Evolutionary conservation across 176 grass and related monocot genomes (phyloP).

Genomic region (Saccharum spontaneum): DNA sequence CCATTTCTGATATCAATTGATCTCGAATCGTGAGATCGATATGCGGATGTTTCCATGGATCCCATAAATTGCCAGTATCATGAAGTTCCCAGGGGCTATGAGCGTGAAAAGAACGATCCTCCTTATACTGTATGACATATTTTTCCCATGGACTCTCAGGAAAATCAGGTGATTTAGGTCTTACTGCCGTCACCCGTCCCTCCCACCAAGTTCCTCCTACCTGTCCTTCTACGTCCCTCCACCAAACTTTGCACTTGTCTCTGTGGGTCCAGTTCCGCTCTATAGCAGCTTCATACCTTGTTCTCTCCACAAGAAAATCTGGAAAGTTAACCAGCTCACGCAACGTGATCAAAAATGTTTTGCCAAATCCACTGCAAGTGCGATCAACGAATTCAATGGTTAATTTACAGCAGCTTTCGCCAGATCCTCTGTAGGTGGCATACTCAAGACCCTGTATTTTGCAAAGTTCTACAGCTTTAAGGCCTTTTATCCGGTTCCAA

Average conservation of each 20-base stretch:
- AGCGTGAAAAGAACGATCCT: slow-evolving; percentile 61
- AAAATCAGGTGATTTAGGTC: slow-evolving; percentile 73
- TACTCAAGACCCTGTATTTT: slow-evolving; percentile 72
- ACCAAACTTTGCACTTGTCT: slow-evolving; percentile 98
- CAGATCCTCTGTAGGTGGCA: slow-evolving; percentile 78
- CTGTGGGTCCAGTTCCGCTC: slow-evolving; percentile 78
- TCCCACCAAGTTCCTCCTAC: slow-evolving; percentile 94
- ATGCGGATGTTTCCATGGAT: slow-evolving; percentile 80
- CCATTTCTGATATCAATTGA: slow-evolving; percentile 58
- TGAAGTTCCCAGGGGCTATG: slow-evolving; percentile 98
- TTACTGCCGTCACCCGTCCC: slow-evolving; percentile 62
- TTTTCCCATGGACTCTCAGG: slow-evolving; percentile 94
- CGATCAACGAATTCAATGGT: slow-evolving; percentile 58
- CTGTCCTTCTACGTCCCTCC: slow-evolving; percentile 60
- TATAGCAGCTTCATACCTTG: slow-evolving; percentile 72
- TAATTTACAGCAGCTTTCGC: slow-evolving; percentile 92
- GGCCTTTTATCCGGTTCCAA: slow-evolving; percentile 54
- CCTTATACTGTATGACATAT: slow-evolving; percentile 83
- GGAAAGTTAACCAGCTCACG: slow-evolving; percentile 72
- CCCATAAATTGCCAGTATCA: slow-evolving; percentile 68
- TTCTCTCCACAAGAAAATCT: slow-evolving; percentile 94
- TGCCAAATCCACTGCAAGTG: slow-evolving; percentile 54
- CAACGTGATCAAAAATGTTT: slow-evolving; percentile 67
- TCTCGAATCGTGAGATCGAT: slow-evolving; percentile 53
- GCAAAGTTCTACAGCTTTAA: slow-evolving; percentile 89